Percentiles rank a stretch among this genome's conserved stretches.
phyloP scores from a whole-genome alignment of 2,329 filamentous ascomycete species.

The Pseudocercospora fuligena region DNA sequence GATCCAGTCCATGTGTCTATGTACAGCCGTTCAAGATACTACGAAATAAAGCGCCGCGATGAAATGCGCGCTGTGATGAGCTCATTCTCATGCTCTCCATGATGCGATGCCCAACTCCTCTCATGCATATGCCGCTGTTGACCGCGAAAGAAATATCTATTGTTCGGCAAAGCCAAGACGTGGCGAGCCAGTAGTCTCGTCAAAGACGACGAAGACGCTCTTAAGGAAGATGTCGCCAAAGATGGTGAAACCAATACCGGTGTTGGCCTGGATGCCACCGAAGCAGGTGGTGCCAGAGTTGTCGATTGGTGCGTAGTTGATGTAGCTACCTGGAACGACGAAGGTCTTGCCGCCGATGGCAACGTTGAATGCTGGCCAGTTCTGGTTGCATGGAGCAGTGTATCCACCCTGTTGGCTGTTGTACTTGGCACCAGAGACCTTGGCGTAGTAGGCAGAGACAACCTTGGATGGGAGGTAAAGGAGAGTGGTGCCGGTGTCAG shows the following conservation, averaged over 20 bases:
- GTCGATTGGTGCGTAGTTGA: constrained; percentile 58
- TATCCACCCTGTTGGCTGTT: constrained; percentile 58
- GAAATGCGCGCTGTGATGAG: constrained; percentile 3
- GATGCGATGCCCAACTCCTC: constrained; percentile 8
- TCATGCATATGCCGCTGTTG: background rate
- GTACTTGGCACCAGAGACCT: constrained; percentile 59
- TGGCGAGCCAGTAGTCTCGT: constrained; percentile 51
- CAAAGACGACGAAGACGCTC: constrained; percentile 75
- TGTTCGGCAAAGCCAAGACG: constrained; percentile 53
- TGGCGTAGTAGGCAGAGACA: constrained; percentile 63
- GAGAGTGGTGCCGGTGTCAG: constrained; percentile 73
- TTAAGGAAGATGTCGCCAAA: constrained; percentile 77
- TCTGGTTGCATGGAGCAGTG: constrained; percentile 57
- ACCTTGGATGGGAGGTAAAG: constrained; percentile 61
- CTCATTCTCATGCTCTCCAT: background rate
- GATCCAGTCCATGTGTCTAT: constrained; percentile 11
- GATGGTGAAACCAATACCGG: constrained; percentile 66
- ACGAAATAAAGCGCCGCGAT: constrained; percentile 1
- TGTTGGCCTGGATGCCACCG: constrained; percentile 72
- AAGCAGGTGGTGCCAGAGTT: constrained; percentile 62
- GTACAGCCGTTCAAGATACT: constrained; percentile 4
- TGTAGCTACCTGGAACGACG: constrained; percentile 58
- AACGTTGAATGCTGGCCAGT: constrained; percentile 60
- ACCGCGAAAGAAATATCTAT: constrained; percentile 10
- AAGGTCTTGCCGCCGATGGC: constrained; percentile 56